Evolutionary conservation across 768 basidiomycete genomes (phyloP).

Genomic region (Lanmaoa pseudosensibilis): DNA sequence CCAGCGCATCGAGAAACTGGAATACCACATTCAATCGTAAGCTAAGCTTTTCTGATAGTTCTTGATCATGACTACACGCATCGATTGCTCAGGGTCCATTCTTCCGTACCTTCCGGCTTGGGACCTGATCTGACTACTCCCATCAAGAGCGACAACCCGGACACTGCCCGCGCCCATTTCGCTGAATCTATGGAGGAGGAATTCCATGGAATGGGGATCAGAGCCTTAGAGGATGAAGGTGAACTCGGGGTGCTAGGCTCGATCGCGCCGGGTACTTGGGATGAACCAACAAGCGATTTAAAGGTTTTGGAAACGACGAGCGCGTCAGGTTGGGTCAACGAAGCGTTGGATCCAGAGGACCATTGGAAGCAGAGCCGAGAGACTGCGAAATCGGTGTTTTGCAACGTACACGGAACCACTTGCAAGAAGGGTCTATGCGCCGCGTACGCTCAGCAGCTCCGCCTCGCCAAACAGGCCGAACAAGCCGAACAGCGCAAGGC

Average conservation of each 20-base stretch:
- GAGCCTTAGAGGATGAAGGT: slow-evolving; percentile 8
- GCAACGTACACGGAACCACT: slow-evolving; percentile 34
- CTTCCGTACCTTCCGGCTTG: no score
- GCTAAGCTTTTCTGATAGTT: no score
- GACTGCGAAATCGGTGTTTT: slow-evolving; percentile 16
- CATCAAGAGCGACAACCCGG: no score
- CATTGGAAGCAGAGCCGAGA: slow-evolving; percentile 19
- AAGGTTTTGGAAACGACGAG: slow-evolving; percentile 4
- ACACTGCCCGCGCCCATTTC: no score
- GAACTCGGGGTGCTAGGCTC: slow-evolving; percentile 22
- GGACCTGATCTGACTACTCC: no score
- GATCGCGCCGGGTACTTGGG: slow-evolving; percentile 28
- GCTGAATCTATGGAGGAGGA: slow-evolving; percentile 32
- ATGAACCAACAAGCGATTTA: background rate
- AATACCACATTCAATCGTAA: no score
- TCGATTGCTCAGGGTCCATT: slow-evolving; percentile 9
- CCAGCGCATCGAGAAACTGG: no score
- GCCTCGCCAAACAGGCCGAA: slow-evolving; percentile 15
- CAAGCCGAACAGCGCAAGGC: slow-evolving; percentile 20
- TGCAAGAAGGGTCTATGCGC: slow-evolving; percentile 40
- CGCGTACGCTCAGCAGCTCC: slow-evolving; percentile 31
- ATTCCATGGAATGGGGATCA: slow-evolving; percentile 27
- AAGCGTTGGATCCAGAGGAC: slow-evolving; percentile 22
- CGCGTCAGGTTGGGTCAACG: slow-evolving; percentile 13
- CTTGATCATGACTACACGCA: no score